These are phyloP conservation scores for Hemileccinum impolitum DNA, from an alignment of 768 basidiomycete genomes.

Conservation along the genomic window DNA sequence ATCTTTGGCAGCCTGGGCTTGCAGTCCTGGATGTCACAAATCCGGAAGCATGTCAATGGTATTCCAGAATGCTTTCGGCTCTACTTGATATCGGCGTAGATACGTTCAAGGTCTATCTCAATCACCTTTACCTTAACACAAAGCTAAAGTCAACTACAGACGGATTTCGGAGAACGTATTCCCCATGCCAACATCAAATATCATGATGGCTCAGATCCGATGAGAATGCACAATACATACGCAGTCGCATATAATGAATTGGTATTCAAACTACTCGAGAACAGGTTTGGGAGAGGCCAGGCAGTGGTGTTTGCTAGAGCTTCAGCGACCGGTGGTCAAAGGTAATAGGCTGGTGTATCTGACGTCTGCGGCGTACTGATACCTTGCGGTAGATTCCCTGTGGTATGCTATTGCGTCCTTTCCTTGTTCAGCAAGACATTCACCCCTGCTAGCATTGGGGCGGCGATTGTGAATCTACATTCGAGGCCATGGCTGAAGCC, in stretches of 20 bases:
- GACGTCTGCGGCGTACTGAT: neutral
- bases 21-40: conserved; percentile 68
- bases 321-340: conserved; percentile 66
- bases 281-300: conserved; percentile 57
- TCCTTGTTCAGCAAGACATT: neutral
- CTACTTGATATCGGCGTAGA: conserved; percentile 48
- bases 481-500: conserved; percentile 76
- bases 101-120: conserved; percentile 45
- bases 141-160: conserved; percentile 35
- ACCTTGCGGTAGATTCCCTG: conserved; percentile 12
- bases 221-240: conserved; percentile 71
- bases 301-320: conserved; percentile 70
- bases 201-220: conserved; percentile 66
- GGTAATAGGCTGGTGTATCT: conserved; percentile 30
- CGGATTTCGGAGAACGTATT: conserved; percentile 76
- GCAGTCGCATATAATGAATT: conserved; percentile 66
- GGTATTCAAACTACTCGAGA: conserved; percentile 59
- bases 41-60: conserved; percentile 48
- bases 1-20: conserved; percentile 62
- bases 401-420: conserved; percentile 3
- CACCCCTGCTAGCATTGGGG: conserved; percentile 54
- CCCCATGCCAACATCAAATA: conserved; percentile 61
- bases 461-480: conserved; percentile 74
- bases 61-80: conserved; percentile 37
- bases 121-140: neutral